Conservation (phyloP, 768 basidiomycete species). For the Termitomyces sp. region DNA sequence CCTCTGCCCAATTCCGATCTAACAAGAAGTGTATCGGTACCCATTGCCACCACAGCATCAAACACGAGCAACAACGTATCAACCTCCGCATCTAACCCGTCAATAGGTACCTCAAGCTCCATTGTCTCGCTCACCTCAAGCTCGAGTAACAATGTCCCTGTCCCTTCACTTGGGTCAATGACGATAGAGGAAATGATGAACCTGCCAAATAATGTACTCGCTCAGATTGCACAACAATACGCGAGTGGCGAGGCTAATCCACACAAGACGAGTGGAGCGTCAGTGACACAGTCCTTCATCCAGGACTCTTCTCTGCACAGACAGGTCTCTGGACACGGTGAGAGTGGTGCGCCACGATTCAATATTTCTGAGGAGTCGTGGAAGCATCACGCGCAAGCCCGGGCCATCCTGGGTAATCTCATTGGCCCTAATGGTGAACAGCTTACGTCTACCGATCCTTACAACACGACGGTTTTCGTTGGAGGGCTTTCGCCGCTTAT, state of each 20-base stretch:
- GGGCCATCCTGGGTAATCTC: constrained; percentile 75
- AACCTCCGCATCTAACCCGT: constrained; percentile 39
- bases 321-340: constrained; percentile 25
- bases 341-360: constrained; percentile 43
- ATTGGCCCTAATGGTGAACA: constrained; percentile 86
- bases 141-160: constrained; percentile 42
- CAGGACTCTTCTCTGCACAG: constrained; percentile 33
- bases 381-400: constrained; percentile 81
- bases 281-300: constrained; percentile 33
- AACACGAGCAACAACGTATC: constrained; percentile 31
- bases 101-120: constrained; percentile 47
- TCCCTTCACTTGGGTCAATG: constrained; percentile 42
- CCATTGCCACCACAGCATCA: constrained; percentile 49
- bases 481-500: constrained; percentile 87
- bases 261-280: constrained; percentile 20
- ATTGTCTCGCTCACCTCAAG: constrained; percentile 46
- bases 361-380: constrained; percentile 68
- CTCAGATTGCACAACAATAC: constrained; percentile 46
- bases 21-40: constrained; percentile 64
- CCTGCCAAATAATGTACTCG: constrained; percentile 36
- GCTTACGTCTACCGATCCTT: constrained; percentile 86
- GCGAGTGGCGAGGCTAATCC: constrained; percentile 27
- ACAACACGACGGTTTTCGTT: constrained; percentile 94
- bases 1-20: constrained; percentile 40
- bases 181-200: constrained; percentile 51